Evolutionary conservation across 495 filamentous ascomycete genomes (phyloP).

Genomic region (Rhizodiscina lignyota): DNA sequence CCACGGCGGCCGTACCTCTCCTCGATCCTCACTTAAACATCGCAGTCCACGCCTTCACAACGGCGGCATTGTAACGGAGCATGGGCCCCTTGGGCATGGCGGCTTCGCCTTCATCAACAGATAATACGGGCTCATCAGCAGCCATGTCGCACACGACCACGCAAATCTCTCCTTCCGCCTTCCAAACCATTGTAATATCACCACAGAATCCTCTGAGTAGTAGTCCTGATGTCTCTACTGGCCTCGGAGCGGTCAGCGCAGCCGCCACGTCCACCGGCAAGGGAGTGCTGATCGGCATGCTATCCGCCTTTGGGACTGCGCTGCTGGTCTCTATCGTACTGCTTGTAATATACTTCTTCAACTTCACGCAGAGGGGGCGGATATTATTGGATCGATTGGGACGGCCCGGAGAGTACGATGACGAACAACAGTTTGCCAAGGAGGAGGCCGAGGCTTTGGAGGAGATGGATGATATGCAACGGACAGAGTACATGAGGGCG

Average conservation of each 20-base stretch:
- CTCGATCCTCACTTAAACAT: no score
- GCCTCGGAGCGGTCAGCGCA: background rate
- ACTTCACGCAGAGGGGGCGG: constrained; percentile 72
- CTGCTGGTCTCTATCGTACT: constrained; percentile 66
- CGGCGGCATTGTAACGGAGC: no score
- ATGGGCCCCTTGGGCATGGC: no score
- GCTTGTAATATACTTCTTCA: constrained; percentile 81
- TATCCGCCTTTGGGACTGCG: constrained; percentile 93
- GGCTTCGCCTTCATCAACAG: no score
- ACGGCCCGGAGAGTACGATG: constrained; percentile 89
- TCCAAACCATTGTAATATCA: no score
- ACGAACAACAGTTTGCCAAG: constrained; percentile 79
- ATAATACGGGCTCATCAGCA: no score
- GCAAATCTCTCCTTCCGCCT: no score
- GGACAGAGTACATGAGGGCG: constrained; percentile 79
- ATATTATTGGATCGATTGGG: constrained; percentile 91
- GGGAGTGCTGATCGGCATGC: constrained; percentile 84
- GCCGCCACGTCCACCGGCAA: constrained; percentile 37
- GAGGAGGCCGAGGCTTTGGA: constrained; percentile 94
- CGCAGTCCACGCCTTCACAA: no score
- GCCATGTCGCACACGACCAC: no score
- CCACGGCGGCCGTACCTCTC: no score
- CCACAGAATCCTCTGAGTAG: no score
- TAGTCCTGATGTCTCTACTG: no score
- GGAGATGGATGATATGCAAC: constrained; percentile 83